Percentiles rank a stretch among this genome's conserved stretches.
These are phyloP conservation scores for Colletotrichum destructivum DNA, from an alignment of 2,329 filamentous ascomycete genomes.

Conservation along the genomic window DNA sequence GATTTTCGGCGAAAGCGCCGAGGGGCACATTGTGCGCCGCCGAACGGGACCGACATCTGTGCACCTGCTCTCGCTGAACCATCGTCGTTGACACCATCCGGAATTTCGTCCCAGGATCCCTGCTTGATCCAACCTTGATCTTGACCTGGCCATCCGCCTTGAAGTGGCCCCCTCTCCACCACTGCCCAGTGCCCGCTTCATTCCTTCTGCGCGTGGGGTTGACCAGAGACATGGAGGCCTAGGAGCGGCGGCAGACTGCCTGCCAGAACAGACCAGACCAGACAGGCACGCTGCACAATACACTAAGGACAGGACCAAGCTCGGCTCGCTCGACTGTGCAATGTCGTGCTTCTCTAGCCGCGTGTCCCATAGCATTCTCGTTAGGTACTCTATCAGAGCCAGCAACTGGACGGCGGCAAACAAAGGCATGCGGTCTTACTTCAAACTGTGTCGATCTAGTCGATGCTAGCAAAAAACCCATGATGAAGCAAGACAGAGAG, in stretches of 20 bases:
- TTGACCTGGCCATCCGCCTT: constrained; percentile 16
- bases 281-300: constrained; percentile 6
- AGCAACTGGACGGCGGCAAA: constrained; percentile 9
- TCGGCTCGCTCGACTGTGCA: constrained; percentile 18
- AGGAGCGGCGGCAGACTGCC: constrained; percentile 4
- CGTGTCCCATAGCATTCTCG: constrained; percentile 8
- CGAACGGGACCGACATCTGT: not conserved
- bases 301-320: constrained; percentile 9
- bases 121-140: constrained; percentile 28
- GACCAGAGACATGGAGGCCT: constrained; percentile 36
- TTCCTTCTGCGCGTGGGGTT: constrained; percentile 38
- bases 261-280: no score
- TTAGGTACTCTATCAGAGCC: constrained; percentile 13
- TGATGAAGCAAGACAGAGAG: not conserved
- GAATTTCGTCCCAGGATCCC: constrained; percentile 27
- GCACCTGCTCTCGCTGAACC: not conserved
- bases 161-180: constrained; percentile 4
- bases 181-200: constrained; percentile 19
- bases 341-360: constrained; percentile 13
- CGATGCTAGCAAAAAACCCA: constrained; percentile 2
- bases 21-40: constrained; percentile 4
- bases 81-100: constrained; percentile 20
- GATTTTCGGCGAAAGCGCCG: constrained; percentile 21
- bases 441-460: constrained; percentile 18
- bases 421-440: constrained; percentile 12